Evolutionary conservation across 371 early-diverging fungal species (phyloP).

Genomic region (Nematocida displodere): DNA sequence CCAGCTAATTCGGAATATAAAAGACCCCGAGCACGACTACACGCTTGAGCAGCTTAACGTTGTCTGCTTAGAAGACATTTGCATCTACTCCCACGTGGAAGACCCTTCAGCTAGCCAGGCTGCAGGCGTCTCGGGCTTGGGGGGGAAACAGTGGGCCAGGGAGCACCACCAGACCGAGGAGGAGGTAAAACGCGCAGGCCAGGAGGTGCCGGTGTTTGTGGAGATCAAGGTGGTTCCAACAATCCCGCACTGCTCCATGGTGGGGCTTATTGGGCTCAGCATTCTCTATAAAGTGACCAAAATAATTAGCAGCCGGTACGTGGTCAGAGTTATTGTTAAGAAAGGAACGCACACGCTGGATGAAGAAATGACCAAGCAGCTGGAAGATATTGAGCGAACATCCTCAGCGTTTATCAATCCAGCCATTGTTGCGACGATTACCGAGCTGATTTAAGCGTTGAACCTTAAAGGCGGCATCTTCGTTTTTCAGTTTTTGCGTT

Average conservation of each 20-base stretch:
- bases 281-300: constrained; percentile 81
- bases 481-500: not conserved
- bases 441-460: not conserved
- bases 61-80: constrained; percentile 42
- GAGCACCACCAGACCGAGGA: not conserved
- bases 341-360: constrained; percentile 90
- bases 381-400: constrained; percentile 96
- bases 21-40: constrained; percentile 85
- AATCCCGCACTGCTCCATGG: constrained; percentile 99
- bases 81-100: too few species aligned
- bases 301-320: constrained; percentile 77
- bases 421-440: constrained; percentile 50
- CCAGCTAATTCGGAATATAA: constrained; percentile 86
- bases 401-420: constrained; percentile 90
- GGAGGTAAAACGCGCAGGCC: too few species aligned
- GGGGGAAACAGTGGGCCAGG: too few species aligned
- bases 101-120: too few species aligned
- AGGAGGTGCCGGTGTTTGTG: too few species aligned
- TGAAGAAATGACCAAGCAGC: constrained; percentile 83
- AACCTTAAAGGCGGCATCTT: not conserved
- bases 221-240: constrained; percentile 75
- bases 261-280: constrained; percentile 91
- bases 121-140: too few species aligned
- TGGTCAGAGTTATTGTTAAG: constrained; percentile 70
- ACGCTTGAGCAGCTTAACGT: constrained; percentile 67